Evolutionary conservation across 257 asterid species (phyloP), one percentile per base, ranked within the genome.

Genomic region (Anisodus tanguticus): DNA sequence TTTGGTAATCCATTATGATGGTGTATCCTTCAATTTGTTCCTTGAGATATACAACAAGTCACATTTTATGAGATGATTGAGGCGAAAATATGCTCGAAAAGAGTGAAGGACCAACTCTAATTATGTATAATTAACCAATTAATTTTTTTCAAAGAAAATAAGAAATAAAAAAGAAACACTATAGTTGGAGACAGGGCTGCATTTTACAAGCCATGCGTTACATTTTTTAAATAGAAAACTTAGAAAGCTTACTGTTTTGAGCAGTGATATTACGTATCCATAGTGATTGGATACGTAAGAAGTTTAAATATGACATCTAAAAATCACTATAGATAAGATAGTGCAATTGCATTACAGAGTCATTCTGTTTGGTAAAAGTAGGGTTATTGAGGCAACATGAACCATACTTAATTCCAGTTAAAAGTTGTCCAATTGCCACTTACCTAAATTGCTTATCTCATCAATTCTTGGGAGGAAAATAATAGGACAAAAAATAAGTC

Each of bases 301-400:
- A 51, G 8, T 26, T 26, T 26, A 12, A 77, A 77, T 54, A 53
- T 49, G 81, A 51, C 64, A 3, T 15, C 43, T 77, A 16, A 49
- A 74, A 6, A 12, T 8, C 62, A 53, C 81, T 2, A 26, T 77
- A 53, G 45, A 26, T 53, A 53, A 77, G 64, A 26, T 53, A 77
- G 16, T 77, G 64, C 63, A 76, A 76, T 76, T 76, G 81, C 81
- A 76, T 76, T 76, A 22, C 37, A 76, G 81, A 22, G 81, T 76
- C 81, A 76, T 51, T 51, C 8, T 22, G 26, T 76, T 51, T 51
- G 81, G 81, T 49, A 53, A 51, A 76, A 7, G 64, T 76, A 51
- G 68, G 68, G 64, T 51, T 15, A 47, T 47, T 49, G 1, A 51
- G 35, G 81, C 63, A 76, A 76, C 45, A 77, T 22, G 81, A 53